Base-by-base conservation (phyloP, 768 basidiomycete genomes). In the Leccinum aurantiacum region DNA sequence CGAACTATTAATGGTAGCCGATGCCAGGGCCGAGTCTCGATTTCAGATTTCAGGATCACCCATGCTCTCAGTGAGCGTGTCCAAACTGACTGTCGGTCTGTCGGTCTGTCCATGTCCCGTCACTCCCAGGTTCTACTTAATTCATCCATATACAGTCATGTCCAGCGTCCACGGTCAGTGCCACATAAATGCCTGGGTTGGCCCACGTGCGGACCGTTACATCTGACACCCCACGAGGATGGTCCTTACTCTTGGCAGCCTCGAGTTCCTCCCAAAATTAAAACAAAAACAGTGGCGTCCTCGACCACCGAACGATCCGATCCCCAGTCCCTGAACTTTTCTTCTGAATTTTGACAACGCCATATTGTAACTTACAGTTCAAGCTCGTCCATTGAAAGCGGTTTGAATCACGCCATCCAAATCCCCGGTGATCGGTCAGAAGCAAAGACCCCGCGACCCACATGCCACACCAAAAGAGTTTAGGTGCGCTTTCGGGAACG, bases 191-290 rank as follows among this genome's bases (percentile, higher is more conserved):
- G 17, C 41, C 9, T 41, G 41, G 7, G 17, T 41, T 41, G 41
- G 9, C 41, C 44, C 44, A 46, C 44, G 51, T 27, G 51, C 13
- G 11, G 51, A 10, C 49, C 17, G 17, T 50, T n/a, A 13, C 61
- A 56, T 31, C 62, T 60, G 65, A 64, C 54, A n/a, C 48, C 29
- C 55, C 64, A 66, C 56, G 64, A 57, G 64, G 64, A 46, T 17
- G 24, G n/a, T 11, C 41, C 10, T n/a, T n/a, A 44, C n/a, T 11
- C n/a, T n/a, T 46, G 41, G 41, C 41, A 44, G n/a, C 41, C 41
- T 3, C 33, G 33, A 33, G 33, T 13, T 41, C 29, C 6, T 27
- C 17, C n/a, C 13, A 8, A 19, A 37, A 27, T 33, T 13, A 24
- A 13, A 11, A 41, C n/a, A 38, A 41, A 38, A 17, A 38, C 8